Conservation (phyloP, 108 stramenopile genomes). For the Cafeteria roenbergensis region DNA sequence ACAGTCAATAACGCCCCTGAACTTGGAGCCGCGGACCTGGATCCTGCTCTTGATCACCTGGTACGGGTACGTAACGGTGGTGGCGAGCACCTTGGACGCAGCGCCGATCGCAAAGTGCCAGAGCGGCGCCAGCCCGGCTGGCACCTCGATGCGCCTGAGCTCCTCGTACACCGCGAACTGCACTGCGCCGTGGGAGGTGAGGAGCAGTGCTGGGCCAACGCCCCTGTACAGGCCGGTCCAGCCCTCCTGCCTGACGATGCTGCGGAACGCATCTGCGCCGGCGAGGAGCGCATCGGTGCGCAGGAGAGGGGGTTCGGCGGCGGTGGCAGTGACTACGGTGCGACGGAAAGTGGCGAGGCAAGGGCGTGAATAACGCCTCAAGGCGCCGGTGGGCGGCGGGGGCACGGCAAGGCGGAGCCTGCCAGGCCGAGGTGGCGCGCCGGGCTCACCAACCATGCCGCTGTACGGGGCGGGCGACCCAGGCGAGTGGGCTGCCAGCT, state of each 20-base stretch:
- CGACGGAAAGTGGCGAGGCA: too few species aligned
- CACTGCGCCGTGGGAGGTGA: conserved; percentile 87
- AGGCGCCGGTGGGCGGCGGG: too few species aligned
- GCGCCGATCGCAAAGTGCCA: conserved; percentile 61
- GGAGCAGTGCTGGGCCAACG: conserved; percentile 68
- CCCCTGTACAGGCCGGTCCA: conserved; percentile 79
- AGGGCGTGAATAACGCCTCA: too few species aligned
- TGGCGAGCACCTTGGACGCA: conserved; percentile 61
- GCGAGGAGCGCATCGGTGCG: not conserved
- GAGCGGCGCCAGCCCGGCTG: conserved; percentile 4
- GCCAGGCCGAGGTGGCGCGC: too few species aligned
- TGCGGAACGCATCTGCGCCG: conserved; percentile 25
- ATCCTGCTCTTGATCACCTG: conserved; percentile 86
- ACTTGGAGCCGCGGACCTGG: conserved; percentile 60
- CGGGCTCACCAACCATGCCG: too few species aligned
- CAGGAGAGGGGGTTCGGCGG: too few species aligned
- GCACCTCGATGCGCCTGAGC: conserved; percentile 54
- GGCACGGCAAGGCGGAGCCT: too few species aligned
- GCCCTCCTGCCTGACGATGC: conserved; percentile 80
- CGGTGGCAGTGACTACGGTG: too few species aligned
- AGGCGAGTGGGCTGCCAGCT: too few species aligned
- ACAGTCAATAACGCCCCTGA: conserved; percentile 49
- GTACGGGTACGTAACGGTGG: conserved; percentile 69
- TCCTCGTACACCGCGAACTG: conserved; percentile 91
- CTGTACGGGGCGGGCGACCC: too few species aligned